Evolutionary conservation across 106 monocot genomes (phyloP).

Genomic region (Cymbidium sinense): DNA sequence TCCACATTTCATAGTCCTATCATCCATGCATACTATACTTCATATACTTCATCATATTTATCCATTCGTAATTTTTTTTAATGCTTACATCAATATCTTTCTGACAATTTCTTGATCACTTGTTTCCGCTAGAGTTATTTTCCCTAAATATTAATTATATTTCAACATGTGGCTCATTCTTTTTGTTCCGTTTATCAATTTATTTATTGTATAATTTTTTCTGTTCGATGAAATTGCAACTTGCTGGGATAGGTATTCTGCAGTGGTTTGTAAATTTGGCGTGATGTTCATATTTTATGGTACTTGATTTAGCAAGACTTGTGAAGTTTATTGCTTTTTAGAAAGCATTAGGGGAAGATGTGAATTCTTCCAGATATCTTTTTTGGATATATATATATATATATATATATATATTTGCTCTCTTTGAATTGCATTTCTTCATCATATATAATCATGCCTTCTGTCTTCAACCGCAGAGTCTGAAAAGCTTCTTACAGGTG

Average conservation of each 20-base stretch:
- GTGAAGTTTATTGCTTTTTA: background rate
- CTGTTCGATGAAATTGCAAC: background rate
- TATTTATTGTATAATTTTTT: background rate
- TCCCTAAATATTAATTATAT: too few species aligned
- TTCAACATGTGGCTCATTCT: background rate
- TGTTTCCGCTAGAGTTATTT: too few species aligned
- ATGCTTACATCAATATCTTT: too few species aligned
- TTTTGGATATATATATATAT: too few species aligned
- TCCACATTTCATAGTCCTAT: too few species aligned
- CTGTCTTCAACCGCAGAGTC: conserved; percentile 14
- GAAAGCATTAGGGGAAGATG: background rate
- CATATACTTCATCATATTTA: too few species aligned
- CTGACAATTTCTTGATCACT: too few species aligned
- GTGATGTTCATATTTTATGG: background rate
- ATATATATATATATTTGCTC: too few species aligned
- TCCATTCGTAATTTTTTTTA: too few species aligned
- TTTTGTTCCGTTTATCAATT: background rate
- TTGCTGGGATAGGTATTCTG: background rate
- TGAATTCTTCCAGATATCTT: background rate
- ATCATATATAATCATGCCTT: background rate
- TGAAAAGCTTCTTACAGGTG: conserved; percentile 8
- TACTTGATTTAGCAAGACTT: background rate
- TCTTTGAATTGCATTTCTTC: background rate
- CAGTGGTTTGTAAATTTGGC: background rate
- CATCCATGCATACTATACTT: too few species aligned